phyloP scores from a whole-genome alignment of 495 filamentous ascomycete genomes.

The Monascus purpureus region DNA sequence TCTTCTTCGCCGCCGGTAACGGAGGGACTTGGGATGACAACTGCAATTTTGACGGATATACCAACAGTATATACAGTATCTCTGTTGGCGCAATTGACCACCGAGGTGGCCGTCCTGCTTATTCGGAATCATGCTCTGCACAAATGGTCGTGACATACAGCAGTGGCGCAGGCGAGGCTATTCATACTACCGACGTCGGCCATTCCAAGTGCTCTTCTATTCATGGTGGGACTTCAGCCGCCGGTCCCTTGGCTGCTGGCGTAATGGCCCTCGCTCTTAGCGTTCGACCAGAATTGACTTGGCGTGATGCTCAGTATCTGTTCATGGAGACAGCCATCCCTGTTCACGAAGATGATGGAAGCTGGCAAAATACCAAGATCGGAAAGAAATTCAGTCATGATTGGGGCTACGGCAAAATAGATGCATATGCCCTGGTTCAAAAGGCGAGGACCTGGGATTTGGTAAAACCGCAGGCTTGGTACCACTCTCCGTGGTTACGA shows the following conservation, averaged over 20 bases:
- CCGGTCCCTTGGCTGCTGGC: constrained; percentile 82
- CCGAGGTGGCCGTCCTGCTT: constrained; percentile 72
- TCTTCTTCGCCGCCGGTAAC: constrained; percentile 94
- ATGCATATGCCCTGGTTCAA: constrained; percentile 75
- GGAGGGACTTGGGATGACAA: constrained; percentile 81
- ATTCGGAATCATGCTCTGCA: constrained; percentile 91
- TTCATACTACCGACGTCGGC: constrained; percentile 94
- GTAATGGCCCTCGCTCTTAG: constrained; percentile 86
- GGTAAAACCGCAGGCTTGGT: constrained; percentile 98
- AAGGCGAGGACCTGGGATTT: constrained; percentile 70
- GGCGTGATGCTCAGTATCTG: constrained; percentile 91
- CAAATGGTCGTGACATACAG: constrained; percentile 93
- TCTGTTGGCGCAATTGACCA: constrained; percentile 89
- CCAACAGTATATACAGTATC: constrained; percentile 97
- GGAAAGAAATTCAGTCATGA: constrained; percentile 85
- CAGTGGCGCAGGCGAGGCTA: constrained; percentile 74
- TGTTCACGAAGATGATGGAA: constrained; percentile 55
- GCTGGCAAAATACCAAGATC: constrained; percentile 67
- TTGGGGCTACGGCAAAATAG: constrained; percentile 90
- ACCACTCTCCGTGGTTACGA: constrained; percentile 79
- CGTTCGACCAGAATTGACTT: constrained; percentile 73
- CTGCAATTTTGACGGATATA: constrained; percentile 99
- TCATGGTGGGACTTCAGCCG: constrained; percentile 95
- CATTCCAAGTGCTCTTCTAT: constrained; percentile 55
- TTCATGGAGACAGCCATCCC: constrained; percentile 74